These are phyloP conservation scores for Acacia confusa DNA, from an alignment of 306 rosid species.

Conservation along the genomic window DNA sequence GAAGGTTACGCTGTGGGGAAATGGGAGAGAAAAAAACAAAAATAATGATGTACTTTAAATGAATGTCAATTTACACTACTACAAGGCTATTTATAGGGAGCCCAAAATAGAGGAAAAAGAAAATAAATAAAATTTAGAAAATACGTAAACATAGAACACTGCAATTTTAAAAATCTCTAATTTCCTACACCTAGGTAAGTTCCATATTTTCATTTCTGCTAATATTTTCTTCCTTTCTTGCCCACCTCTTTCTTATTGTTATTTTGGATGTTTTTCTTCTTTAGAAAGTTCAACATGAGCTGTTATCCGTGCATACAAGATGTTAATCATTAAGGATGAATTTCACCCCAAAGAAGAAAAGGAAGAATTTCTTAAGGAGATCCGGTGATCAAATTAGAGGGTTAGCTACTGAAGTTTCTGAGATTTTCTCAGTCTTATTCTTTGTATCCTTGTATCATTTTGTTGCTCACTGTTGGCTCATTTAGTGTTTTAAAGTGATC, in stretches of 20 bases:
- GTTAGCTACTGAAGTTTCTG: background rate
- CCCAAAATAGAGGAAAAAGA: background rate
- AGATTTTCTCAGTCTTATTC: background rate
- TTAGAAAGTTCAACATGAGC: constrained; percentile 86
- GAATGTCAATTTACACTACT: background rate
- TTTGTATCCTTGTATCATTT: background rate
- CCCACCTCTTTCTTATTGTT: background rate
- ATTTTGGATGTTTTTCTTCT: background rate
- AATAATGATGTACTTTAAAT: background rate
- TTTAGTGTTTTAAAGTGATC: background rate
- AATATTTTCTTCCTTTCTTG: background rate
- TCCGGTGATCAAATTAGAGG: constrained; percentile 46
- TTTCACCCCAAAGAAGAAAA: constrained; percentile 42
- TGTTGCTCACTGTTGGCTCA: background rate
- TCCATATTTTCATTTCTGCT: background rate
- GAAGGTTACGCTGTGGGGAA: background rate
- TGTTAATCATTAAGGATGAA: constrained; percentile 54
- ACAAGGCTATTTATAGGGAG: background rate
- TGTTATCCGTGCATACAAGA: constrained; percentile 57
- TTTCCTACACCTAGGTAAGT: background rate
- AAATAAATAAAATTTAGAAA: background rate
- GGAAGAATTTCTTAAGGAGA: constrained; percentile 50
- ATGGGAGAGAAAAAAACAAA: background rate
- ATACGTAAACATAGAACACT: background rate
- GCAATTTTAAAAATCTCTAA: background rate